These are phyloP conservation scores for Monascus ruber DNA, from an alignment of 2,329 filamentous ascomycete species.

Conservation along the genomic window DNA sequence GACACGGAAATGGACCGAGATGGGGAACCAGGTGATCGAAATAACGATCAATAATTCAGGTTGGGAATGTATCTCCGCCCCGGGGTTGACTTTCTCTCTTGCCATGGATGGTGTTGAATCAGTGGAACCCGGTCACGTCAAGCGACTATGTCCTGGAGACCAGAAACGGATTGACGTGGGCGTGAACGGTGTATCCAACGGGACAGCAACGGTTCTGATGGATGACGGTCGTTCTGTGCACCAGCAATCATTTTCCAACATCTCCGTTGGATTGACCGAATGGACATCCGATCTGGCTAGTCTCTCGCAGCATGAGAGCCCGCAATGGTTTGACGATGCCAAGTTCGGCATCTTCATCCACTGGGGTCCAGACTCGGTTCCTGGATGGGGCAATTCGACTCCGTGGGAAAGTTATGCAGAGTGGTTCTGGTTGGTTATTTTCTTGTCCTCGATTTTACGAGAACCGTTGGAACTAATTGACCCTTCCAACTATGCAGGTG, in stretches of 20 bases:
- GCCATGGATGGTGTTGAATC: slow-evolving; percentile 24
- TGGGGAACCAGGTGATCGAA: slow-evolving; percentile 27
- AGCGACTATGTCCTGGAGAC: slow-evolving; percentile 30
- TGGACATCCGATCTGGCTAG: slow-evolving; percentile 28
- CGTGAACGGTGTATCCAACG: slow-evolving; percentile 19
- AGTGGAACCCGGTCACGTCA: slow-evolving; percentile 23
- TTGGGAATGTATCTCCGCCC: slow-evolving; percentile 16
- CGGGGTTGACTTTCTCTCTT: slow-evolving; percentile 21
- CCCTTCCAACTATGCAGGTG: slow-evolving; percentile 18
- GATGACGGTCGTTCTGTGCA: slow-evolving; percentile 11
- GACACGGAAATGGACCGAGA: slow-evolving; percentile 31
- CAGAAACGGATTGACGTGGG: slow-evolving; percentile 27
- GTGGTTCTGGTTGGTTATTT: slow-evolving; percentile 13
- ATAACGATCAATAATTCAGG: slow-evolving; percentile 28
- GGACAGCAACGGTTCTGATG: slow-evolving; percentile 19
- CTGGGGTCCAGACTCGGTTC: slow-evolving; percentile 47
- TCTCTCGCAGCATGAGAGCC: slow-evolving; percentile 29
- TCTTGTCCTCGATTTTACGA: too few species aligned
- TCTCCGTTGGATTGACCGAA: slow-evolving; percentile 23
- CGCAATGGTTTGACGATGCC: slow-evolving; percentile 43
- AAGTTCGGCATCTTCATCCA: slow-evolving; percentile 53
- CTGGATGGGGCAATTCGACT: slow-evolving; percentile 41
- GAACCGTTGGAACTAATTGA: too few species aligned
- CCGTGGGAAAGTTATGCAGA: slow-evolving; percentile 30
- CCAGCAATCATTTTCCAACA: slow-evolving; percentile 20